Evolutionary conservation across 2,329 filamentous ascomycete species (phyloP).

Genomic region (Trichoderma sp.): DNA sequence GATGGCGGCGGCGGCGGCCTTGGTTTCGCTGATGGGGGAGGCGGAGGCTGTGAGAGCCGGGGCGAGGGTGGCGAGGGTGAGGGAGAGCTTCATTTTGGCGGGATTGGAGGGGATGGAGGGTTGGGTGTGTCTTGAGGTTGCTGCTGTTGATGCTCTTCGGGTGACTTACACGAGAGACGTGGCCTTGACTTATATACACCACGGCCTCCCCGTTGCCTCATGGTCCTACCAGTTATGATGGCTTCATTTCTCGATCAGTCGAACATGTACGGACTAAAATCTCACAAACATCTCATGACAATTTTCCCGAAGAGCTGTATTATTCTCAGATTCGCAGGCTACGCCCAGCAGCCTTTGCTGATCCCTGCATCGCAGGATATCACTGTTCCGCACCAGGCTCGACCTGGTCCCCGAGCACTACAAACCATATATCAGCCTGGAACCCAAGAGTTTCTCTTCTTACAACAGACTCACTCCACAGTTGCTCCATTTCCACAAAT

Average conservation of each 20-base stretch:
- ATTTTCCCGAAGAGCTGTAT: slow-evolving; percentile 2
- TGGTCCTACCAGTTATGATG: not conserved
- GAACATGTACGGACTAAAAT: slow-evolving; percentile 4
- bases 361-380: not conserved
- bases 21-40: not conserved
- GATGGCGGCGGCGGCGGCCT: slow-evolving; percentile 2
- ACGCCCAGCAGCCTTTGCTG: not conserved
- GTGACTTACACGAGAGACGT: not conserved
- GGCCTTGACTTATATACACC: slow-evolving; percentile 1
- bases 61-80: slow-evolving; percentile 1
- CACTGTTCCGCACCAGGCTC: too few relatives aligned
- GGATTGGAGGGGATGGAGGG: not conserved
- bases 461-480: not conserved
- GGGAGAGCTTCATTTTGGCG: slow-evolving; percentile 25
- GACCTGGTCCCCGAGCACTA: too few relatives aligned
- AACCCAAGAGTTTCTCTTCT: not conserved
- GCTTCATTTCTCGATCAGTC: not conserved
- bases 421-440: not conserved
- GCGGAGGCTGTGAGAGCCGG: slow-evolving; percentile 27
- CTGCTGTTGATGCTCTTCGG: not conserved
- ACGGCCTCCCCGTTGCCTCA: not conserved
- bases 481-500: not conserved
- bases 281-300: slow-evolving; percentile 3
- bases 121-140: not conserved
- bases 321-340: not conserved